phyloP scores from a whole-genome alignment of 2,329 filamentous ascomycete genomes.

The Volutella citrinella region DNA sequence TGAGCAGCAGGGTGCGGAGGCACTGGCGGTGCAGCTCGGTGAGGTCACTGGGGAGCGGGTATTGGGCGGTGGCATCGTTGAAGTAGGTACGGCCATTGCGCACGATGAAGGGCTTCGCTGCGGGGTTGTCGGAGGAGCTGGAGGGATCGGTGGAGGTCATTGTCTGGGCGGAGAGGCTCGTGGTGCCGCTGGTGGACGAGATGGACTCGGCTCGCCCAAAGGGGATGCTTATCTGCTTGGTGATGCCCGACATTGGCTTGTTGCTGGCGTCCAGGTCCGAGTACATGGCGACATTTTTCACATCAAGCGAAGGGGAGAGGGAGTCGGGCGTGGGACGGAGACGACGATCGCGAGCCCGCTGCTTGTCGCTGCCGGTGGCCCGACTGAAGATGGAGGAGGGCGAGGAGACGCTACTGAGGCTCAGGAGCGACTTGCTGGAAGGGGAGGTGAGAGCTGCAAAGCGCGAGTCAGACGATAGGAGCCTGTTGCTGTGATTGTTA shows the following conservation, averaged over 20 bases:
- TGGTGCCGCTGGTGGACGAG: conserved; percentile 44
- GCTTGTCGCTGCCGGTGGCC: conserved; percentile 15
- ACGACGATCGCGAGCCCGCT: conserved; percentile 19
- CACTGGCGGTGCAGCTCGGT: conserved; percentile 85
- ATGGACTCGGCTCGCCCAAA: conserved; percentile 43
- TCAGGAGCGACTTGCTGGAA: conserved; percentile 16
- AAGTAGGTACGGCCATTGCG: conserved; percentile 82
- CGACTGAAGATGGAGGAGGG: conserved; percentile 21
- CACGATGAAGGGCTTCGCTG: conserved; percentile 58
- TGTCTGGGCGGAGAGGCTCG: conserved; percentile 41
- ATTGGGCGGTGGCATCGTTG: conserved; percentile 66
- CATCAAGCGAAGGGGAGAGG: conserved; percentile 16
- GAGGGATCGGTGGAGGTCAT: conserved; percentile 49
- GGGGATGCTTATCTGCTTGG: conserved; percentile 33
- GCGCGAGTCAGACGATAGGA: conserved; percentile 23
- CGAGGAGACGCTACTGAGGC: conserved; percentile 2
- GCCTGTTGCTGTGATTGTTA: no score
- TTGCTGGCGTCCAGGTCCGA: conserved; percentile 27
- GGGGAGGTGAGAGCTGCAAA: conserved; percentile 8
- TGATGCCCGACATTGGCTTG: conserved; percentile 25
- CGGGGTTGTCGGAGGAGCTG: conserved; percentile 40
- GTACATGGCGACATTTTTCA: conserved; percentile 38
- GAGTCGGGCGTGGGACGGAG: conserved; percentile 17
- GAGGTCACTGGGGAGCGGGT: conserved; percentile 87
- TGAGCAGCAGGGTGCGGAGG: conserved; percentile 75